Evolutionary conservation across 768 basidiomycete species (phyloP).

Genomic region (Termitomyces sp.): DNA sequence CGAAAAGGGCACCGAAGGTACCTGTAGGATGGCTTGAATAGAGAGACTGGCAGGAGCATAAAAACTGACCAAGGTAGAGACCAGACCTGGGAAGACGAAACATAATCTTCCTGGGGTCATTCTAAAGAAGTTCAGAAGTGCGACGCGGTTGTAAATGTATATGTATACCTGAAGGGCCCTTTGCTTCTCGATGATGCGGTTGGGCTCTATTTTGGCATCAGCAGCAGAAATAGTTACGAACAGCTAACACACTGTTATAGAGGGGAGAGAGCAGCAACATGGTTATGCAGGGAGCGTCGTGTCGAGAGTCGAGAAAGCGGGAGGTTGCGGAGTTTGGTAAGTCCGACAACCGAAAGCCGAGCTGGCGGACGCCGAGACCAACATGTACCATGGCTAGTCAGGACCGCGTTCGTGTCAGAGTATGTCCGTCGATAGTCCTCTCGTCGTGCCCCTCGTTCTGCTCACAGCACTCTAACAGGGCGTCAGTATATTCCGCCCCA

Average conservation of each 20-base stretch:
- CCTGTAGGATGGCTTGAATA: conserved; percentile 25
- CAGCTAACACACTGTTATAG: conserved; percentile 56
- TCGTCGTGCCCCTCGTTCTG: conserved; percentile 11
- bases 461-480: conserved; percentile 49
- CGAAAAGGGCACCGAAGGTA: conserved; percentile 50
- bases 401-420: conserved; percentile 79
- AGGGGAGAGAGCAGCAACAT: conserved; percentile 57
- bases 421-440: conserved; percentile 36
- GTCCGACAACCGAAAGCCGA: conserved; percentile 33
- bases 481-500: conserved; percentile 80
- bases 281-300: conserved; percentile 20
- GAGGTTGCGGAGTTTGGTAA: conserved; percentile 42
- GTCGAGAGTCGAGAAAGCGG: conserved; percentile 26
- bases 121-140: conserved; percentile 25
- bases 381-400: conserved; percentile 37
- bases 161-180: conserved; percentile 58
- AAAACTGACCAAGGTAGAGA: conserved; percentile 58
- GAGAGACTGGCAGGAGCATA: background rate
- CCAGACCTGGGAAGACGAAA: conserved; percentile 58
- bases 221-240: background rate
- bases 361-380: conserved; percentile 23
- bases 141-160: conserved; percentile 8
- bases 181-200: conserved; percentile 65
- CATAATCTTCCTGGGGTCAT: conserved; percentile 51
- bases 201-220: conserved; percentile 45